Evolutionary conservation across 1,284 basidiomycete genomes (phyloP).

Genomic region (Binderoboletus segoi): DNA sequence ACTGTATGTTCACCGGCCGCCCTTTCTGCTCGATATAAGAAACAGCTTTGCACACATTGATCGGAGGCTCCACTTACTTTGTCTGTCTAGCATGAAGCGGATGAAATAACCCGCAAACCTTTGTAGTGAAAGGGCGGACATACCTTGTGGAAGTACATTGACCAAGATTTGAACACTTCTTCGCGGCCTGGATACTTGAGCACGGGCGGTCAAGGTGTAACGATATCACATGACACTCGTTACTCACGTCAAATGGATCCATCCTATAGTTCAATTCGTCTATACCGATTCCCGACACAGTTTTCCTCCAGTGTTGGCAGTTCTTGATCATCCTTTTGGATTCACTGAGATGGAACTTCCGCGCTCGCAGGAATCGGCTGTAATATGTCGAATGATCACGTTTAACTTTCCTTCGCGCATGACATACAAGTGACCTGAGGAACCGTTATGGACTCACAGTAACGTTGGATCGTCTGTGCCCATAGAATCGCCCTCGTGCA

Average conservation of each 20-base stretch:
- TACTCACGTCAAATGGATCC: slow-evolving; percentile 64
- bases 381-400: background rate
- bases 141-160: slow-evolving; percentile 74
- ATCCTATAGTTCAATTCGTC: slow-evolving; percentile 56
- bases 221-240: background rate
- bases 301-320: slow-evolving; percentile 61
- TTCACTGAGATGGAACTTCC: slow-evolving; percentile 56
- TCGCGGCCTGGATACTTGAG: slow-evolving; percentile 66
- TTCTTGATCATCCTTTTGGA: slow-evolving; percentile 61
- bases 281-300: slow-evolving; percentile 57
- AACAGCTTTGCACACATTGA: background rate
- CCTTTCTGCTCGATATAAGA: slow-evolving; percentile 49
- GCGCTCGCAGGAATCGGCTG: slow-evolving; percentile 71
- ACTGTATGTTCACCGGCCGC: slow-evolving; percentile 67
- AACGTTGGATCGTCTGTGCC: slow-evolving; percentile 67
- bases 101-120: background rate
- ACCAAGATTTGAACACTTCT: slow-evolving; percentile 71
- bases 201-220: slow-evolving; percentile 8
- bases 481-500: slow-evolving; percentile 63
- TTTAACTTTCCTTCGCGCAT: slow-evolving; percentile 3
- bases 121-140: slow-evolving; percentile 13
- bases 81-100: slow-evolving; percentile 48
- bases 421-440: background rate
- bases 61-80: slow-evolving; percentile 43
- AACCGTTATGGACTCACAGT: slow-evolving; percentile 42